phyloP scores from a whole-genome alignment of 257 asterid genomes.

The Buddleja alternifolia region DNA sequence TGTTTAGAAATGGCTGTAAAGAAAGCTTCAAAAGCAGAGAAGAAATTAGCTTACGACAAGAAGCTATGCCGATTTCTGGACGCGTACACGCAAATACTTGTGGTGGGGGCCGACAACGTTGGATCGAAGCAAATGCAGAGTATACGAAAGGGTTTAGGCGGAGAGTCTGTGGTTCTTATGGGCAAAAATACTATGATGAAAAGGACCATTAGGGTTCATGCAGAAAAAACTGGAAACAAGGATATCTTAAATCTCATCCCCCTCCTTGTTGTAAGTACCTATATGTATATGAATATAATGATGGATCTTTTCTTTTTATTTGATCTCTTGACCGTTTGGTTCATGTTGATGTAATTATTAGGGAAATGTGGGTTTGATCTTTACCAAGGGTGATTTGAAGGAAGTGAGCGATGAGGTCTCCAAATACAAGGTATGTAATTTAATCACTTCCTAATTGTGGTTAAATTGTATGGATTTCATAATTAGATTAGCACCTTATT shows the following conservation, averaged over 20 bases:
- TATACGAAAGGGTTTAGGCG: constrained; percentile 56
- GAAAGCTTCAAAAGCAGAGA: constrained; percentile 49
- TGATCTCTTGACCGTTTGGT: too few species aligned
- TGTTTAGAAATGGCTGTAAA: constrained; percentile 52
- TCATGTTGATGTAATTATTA: too few species aligned
- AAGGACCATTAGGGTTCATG: too few species aligned
- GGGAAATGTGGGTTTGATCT: constrained; percentile 97
- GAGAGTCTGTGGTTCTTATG: constrained; percentile 61
- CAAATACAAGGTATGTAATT: constrained; percentile 79
- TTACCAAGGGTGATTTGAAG: too few species aligned
- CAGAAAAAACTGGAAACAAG: constrained; percentile 54
- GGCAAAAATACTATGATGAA: constrained; percentile 76
- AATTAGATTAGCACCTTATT: too few species aligned
- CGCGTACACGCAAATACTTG: constrained; percentile 51
- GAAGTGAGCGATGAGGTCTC: constrained; percentile 98
- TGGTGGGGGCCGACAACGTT: constrained; percentile 63
- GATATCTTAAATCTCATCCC: constrained; percentile 60
- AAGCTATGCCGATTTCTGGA: constrained; percentile 60
- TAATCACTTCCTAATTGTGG: too few species aligned
- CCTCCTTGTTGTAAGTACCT: constrained; percentile 54
- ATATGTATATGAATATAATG: too few species aligned
- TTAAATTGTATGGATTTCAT: too few species aligned
- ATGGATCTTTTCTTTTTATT: too few species aligned
- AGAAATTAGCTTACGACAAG: constrained; percentile 53
- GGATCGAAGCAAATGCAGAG: constrained; percentile 62